Conservation (phyloP, 352 stramenopile genomes). For the Blastocystis sp. region DNA sequence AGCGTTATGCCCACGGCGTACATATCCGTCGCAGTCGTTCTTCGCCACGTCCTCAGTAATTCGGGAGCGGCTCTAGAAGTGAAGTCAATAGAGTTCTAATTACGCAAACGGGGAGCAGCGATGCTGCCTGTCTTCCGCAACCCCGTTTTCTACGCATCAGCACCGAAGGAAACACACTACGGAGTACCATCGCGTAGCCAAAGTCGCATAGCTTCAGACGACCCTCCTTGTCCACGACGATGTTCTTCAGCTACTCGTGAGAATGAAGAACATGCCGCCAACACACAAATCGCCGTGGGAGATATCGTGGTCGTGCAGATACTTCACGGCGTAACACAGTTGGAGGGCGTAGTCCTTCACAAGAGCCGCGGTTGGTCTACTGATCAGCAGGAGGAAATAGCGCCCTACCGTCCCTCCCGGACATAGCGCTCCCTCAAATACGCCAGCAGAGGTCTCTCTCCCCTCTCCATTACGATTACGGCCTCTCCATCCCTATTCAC, state of each 20-base stretch:
- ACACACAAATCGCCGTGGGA: constrained; percentile 58
- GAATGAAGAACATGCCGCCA: background rate
- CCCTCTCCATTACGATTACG: constrained; percentile 45
- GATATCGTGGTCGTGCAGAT: constrained; percentile 19
- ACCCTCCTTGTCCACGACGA: background rate
- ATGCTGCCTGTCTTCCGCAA: background rate
- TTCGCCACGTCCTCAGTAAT: background rate
- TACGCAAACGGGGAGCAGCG: constrained; percentile 13
- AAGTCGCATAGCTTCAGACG: constrained; percentile 25
- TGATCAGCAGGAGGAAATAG: background rate
- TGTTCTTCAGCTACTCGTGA: constrained; percentile 35
- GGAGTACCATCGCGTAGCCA: constrained; percentile 2
- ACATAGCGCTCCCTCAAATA: constrained; percentile 3
- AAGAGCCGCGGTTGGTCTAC: background rate
- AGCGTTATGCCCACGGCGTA: constrained; percentile 40
- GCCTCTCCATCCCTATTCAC: background rate
- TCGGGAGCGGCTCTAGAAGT: constrained; percentile 47
- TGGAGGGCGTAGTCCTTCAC: constrained; percentile 21
- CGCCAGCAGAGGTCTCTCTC: constrained; percentile 7
- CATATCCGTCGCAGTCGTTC: constrained; percentile 23
- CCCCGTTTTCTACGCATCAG: background rate
- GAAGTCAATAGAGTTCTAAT: background rate
- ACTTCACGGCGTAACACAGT: constrained; percentile 43
- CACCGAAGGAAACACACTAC: background rate
- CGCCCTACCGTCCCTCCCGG: background rate